Evolutionary conservation across 2,329 filamentous ascomycete genomes (phyloP).

Genomic region (Ramularia endophylla): DNA sequence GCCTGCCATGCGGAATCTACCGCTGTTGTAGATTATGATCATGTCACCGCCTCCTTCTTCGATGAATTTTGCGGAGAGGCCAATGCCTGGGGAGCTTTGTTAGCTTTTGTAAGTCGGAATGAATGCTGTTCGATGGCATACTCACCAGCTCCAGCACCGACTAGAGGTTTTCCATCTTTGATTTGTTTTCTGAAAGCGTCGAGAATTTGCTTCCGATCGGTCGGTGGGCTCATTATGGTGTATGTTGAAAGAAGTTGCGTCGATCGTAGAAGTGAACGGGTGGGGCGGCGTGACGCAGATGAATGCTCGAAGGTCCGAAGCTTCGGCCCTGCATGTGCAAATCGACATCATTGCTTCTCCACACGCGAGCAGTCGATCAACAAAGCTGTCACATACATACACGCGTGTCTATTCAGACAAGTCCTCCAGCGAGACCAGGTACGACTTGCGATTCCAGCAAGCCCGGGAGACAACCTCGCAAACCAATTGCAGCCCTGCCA

Average conservation of each 20-base stretch:
- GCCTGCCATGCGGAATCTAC: slow-evolving; percentile 67
- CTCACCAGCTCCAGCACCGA: slow-evolving; percentile 60
- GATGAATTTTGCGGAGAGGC: slow-evolving; percentile 64
- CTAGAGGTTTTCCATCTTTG: slow-evolving; percentile 51
- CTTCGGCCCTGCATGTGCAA: no score
- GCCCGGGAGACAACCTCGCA: not conserved
- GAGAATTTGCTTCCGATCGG: slow-evolving; percentile 52
- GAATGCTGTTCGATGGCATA: not conserved
- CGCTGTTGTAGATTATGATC: slow-evolving; percentile 68
- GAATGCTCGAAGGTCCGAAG: no score
- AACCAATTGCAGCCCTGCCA: not conserved
- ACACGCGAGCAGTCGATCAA: no score
- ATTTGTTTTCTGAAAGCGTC: slow-evolving; percentile 50
- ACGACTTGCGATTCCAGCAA: no score
- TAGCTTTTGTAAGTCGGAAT: not conserved
- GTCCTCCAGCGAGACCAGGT: no score
- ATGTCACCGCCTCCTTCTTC: slow-evolving; percentile 63
- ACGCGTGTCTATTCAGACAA: no score
- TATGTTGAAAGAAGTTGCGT: not conserved
- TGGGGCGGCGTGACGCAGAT: no score
- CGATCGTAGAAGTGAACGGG: not conserved
- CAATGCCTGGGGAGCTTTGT: slow-evolving; percentile 48
- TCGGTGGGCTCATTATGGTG: slow-evolving; percentile 51
- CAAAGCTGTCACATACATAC: no score
- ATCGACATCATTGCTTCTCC: no score